A percentile compares a stretch with the other conserved stretches of the same genome.
These are phyloP conservation scores for Ziziphus jujuba DNA, from an alignment of 306 rosid species.

Conservation along the genomic window DNA sequence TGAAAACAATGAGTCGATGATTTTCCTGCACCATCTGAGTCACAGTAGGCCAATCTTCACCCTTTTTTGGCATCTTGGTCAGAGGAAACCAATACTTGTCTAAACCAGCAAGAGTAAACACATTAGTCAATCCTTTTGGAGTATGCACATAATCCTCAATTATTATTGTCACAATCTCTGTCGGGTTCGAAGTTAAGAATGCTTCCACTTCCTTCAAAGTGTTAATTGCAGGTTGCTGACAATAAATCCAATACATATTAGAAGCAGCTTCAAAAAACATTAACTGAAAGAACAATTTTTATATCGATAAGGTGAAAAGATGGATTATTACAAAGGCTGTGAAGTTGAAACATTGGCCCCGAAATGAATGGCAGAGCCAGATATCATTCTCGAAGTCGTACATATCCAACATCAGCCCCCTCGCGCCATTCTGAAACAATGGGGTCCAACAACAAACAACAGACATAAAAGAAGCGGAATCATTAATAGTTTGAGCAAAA, in stretches of 20 bases:
- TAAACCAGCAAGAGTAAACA: conserved; percentile 67
- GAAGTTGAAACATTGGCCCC: conserved; percentile 92
- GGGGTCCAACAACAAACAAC: conserved; percentile 14
- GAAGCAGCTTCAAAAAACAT: conserved; percentile 3
- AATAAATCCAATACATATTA: conserved; percentile 38
- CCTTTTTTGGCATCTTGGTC: conserved; percentile 75
- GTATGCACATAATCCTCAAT: conserved; percentile 90
- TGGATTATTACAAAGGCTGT: conserved; percentile 85
- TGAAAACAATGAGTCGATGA: conserved; percentile 87
- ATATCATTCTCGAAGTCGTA: conserved; percentile 82
- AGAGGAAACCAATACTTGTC: conserved; percentile 88
- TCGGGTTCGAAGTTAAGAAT: conserved; percentile 70
- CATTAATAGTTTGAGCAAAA: not conserved
- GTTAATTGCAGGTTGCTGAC: conserved; percentile 92
- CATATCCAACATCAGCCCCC: conserved; percentile 98
- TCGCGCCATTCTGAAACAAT: conserved; percentile 79
- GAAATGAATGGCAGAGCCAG: conserved; percentile 97
- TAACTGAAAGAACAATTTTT: conserved; percentile 18
- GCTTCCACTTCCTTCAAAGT: conserved; percentile 89
- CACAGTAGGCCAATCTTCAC: conserved; percentile 92
- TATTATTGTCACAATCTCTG: conserved; percentile 80
- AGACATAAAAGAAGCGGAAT: not conserved
- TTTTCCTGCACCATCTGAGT: conserved; percentile 77
- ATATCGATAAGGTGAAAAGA: conserved; percentile 21
- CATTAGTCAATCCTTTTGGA: conserved; percentile 72